Conservation (phyloP, 257 asterid genomes). For the Solanum neorickii region DNA sequence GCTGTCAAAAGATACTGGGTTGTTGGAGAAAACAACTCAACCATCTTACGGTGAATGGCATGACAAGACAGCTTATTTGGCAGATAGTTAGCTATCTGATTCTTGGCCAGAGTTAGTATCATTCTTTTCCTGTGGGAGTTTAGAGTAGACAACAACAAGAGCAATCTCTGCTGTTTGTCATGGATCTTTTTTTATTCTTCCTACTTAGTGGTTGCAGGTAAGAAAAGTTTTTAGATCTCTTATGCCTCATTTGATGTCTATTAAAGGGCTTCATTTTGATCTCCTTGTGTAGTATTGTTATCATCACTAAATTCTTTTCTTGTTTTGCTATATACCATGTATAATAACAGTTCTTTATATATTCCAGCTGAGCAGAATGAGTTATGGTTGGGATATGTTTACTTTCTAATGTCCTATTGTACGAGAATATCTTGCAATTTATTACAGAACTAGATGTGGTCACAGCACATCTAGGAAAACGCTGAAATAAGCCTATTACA, state of each 20-base stretch:
- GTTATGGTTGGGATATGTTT: background rate
- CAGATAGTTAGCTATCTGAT: background rate
- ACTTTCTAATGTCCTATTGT: background rate
- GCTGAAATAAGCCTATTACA: background rate
- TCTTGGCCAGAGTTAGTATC: background rate
- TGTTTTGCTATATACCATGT: background rate
- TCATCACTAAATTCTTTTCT: background rate
- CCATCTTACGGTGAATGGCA: background rate
- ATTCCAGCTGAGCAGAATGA: background rate
- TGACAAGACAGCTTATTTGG: background rate
- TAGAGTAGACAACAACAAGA: background rate
- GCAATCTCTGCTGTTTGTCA: background rate
- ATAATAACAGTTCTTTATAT: background rate
- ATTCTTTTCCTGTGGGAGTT: background rate
- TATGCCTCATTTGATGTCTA: background rate
- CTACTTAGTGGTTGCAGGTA: background rate
- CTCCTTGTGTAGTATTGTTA: background rate
- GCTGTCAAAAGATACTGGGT: slow-evolving; percentile 35
- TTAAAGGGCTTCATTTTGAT: background rate
- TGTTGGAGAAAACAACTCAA: slow-evolving; percentile 16
- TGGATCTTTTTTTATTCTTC: background rate
- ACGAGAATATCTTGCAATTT: background rate
- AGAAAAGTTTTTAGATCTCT: background rate
- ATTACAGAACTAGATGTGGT: background rate
- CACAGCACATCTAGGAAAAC: background rate